phyloP scores from a whole-genome alignment of 2,329 filamentous ascomycete genomes.

The Paraconiothyrium sp. region DNA sequence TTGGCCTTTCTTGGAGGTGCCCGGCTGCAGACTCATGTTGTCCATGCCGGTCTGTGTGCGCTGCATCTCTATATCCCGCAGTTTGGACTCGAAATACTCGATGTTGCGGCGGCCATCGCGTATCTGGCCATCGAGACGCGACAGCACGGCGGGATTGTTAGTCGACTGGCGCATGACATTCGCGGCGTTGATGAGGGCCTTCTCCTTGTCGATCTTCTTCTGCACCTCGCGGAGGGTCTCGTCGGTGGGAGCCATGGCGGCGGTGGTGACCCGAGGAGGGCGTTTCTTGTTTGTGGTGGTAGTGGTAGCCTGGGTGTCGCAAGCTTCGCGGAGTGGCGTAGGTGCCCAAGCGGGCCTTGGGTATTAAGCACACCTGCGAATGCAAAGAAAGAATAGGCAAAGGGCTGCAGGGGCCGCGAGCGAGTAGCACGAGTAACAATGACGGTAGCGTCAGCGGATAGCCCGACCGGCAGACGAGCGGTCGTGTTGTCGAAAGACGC shows the following conservation, averaged over 20 bases:
- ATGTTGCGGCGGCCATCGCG: constrained; percentile 93
- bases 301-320: constrained; percentile 34
- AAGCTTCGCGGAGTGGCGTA: constrained; percentile 30
- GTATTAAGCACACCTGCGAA: constrained; percentile 19
- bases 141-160: constrained; percentile 89
- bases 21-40: constrained; percentile 70
- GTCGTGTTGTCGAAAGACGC: constrained; percentile 22
- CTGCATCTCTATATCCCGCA: constrained; percentile 87
- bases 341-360: constrained; percentile 39
- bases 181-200: constrained; percentile 91
- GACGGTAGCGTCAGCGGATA: constrained; percentile 20
- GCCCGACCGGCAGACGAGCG: constrained; percentile 17
- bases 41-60: constrained; percentile 74
- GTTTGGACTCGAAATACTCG: constrained; percentile 92
- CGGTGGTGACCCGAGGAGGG: constrained; percentile 24
- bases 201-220: constrained; percentile 98
- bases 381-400: constrained; percentile 24
- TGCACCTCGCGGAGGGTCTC: constrained; percentile 80
- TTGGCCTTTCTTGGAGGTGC: constrained; percentile 49
- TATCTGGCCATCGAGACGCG: constrained; percentile 91
- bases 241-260: constrained; percentile 65
- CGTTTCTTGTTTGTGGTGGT: constrained; percentile 24
- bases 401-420: constrained; percentile 7
- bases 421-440: constrained; percentile 23
- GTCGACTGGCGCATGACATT: constrained; percentile 96